Evolutionary conservation across 495 filamentous ascomycete genomes (phyloP), one percentile per base, ranked within the genome.

Genomic region (Elasticomyces elasticus): DNA sequence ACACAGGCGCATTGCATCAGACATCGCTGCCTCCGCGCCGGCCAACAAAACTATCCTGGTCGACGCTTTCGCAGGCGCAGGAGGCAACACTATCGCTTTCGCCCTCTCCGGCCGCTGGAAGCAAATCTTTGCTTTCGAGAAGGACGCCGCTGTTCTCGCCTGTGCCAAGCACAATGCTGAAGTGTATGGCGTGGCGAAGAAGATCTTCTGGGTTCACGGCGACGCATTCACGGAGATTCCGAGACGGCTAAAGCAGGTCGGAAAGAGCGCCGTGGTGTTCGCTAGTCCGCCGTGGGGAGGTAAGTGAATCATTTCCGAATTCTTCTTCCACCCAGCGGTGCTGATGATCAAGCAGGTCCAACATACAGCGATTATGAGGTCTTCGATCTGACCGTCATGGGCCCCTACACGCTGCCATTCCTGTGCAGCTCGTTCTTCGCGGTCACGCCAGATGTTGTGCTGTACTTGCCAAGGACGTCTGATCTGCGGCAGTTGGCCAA

Each of bases 231-330:
- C 76, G 5, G 67, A 82, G 24, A 54, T 86, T 11, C 52, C 52
- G 33, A 63, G 41, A 40, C 52, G 62, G 30, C 60, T 65, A 28
- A 58, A 64, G 48, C 44, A n/a, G 2, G 27, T 53, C 47, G 53
- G 31, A 15, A 64, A 65, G 41, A 49, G 65, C 10, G 83, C 83
- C 30, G 76, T 86, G 11, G 64, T 96, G 1, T 98, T 97, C 71
- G 86, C 84, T 5, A 95, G 88, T 60, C 92, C 92, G 30, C 92
- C 92, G 0, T 98, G 92, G 92, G 92, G 92, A 55, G 92, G 81
- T 83, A 70, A 59, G 76, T 64, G 30, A 35, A 28, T 2, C 43
- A 19, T 23, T 48, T 12, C 38, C 13, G 17, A 40, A 43, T 37
- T 38, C 1, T 52, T 0, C 7, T 41, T 25, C 17, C 17, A 37